These are phyloP conservation scores for Aspergillus leporis DNA, from an alignment of 495 filamentous ascomycete species.

Conservation along the genomic window DNA sequence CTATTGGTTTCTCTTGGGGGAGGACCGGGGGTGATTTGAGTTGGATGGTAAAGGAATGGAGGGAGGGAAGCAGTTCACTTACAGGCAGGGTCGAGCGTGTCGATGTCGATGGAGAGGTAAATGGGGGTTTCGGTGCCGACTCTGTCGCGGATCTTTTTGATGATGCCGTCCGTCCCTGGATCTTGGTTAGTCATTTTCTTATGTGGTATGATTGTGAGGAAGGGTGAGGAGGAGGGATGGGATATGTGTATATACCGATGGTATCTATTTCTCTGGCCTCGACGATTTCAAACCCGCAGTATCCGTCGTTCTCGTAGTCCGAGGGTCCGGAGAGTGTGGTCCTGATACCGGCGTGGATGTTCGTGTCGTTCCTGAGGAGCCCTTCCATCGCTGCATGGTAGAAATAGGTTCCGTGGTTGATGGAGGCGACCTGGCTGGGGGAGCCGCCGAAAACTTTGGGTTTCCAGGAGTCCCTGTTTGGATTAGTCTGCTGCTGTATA, in stretches of 20 bases:
- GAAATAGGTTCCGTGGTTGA: constrained; percentile 88
- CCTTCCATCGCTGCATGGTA: constrained; percentile 70
- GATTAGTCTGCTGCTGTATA: too few relatives aligned
- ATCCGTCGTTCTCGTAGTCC: constrained; percentile 80
- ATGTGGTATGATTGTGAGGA: background rate
- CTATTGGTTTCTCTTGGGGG: background rate
- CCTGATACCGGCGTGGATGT: constrained; percentile 85
- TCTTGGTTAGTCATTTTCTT: constrained; percentile 2
- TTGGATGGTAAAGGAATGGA: background rate
- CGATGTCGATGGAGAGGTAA: constrained; percentile 87
- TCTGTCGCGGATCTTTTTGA: constrained; percentile 70
- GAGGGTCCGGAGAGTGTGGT: constrained; percentile 69
- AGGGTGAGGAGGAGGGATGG: background rate
- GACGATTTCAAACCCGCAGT: constrained; percentile 80
- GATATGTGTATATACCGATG: constrained; percentile 52
- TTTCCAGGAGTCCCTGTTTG: constrained; percentile 58
- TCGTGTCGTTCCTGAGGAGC: constrained; percentile 74
- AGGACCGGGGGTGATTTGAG: background rate
- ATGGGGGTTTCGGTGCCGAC: constrained; percentile 73
- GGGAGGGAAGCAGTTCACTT: constrained; percentile 23
- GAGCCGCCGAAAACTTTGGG: constrained; percentile 72
- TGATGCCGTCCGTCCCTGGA: constrained; percentile 58
- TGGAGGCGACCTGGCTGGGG: constrained; percentile 60
- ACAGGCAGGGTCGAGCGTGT: constrained; percentile 84
- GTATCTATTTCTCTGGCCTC: constrained; percentile 80